These are phyloP conservation scores for Mixia osmundae DNA, from an alignment of 1,284 basidiomycete genomes.

Conservation along the genomic window DNA sequence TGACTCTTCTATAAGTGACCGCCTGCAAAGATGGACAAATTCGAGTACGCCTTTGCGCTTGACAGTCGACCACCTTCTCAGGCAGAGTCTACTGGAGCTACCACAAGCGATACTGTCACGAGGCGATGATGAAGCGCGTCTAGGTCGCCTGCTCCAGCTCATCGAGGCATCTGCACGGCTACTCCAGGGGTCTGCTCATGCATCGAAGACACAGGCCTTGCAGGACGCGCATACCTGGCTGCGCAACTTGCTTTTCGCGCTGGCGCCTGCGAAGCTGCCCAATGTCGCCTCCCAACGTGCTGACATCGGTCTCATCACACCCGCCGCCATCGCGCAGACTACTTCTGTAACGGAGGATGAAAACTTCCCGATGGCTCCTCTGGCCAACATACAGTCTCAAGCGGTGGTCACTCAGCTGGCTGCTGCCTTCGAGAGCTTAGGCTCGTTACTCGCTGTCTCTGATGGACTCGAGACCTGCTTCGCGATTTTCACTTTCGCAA, in stretches of 20 bases:
- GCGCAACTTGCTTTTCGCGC: slow-evolving; percentile 4
- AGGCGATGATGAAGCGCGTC: slow-evolving; percentile 41
- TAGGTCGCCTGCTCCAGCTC: slow-evolving; percentile 3
- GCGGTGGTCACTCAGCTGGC: too few relatives aligned
- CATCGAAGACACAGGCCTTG: not conserved
- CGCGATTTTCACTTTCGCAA: too few relatives aligned
- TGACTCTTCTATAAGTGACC: slow-evolving; percentile 26
- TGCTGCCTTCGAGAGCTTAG: too few relatives aligned
- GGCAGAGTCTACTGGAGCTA: slow-evolving; percentile 42
- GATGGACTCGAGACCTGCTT: too few relatives aligned
- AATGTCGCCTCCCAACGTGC: not conserved
- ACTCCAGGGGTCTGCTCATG: not conserved
- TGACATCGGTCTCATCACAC: too few relatives aligned
- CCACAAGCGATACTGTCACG: slow-evolving; percentile 46
- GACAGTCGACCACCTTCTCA: slow-evolving; percentile 18
- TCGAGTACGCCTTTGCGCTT: slow-evolving; percentile 4
- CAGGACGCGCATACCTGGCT: slow-evolving; percentile 3
- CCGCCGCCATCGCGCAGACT: too few relatives aligned
- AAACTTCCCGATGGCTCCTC: too few relatives aligned
- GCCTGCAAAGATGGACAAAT: slow-evolving; percentile 21
- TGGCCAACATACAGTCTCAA: too few relatives aligned
- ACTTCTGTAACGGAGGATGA: too few relatives aligned
- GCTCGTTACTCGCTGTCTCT: too few relatives aligned
- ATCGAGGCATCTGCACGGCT: not conserved
- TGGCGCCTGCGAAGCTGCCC: slow-evolving; percentile 5